phyloP scores from a whole-genome alignment of 2,329 filamentous ascomycete genomes.

The Aspergillus sp. region DNA sequence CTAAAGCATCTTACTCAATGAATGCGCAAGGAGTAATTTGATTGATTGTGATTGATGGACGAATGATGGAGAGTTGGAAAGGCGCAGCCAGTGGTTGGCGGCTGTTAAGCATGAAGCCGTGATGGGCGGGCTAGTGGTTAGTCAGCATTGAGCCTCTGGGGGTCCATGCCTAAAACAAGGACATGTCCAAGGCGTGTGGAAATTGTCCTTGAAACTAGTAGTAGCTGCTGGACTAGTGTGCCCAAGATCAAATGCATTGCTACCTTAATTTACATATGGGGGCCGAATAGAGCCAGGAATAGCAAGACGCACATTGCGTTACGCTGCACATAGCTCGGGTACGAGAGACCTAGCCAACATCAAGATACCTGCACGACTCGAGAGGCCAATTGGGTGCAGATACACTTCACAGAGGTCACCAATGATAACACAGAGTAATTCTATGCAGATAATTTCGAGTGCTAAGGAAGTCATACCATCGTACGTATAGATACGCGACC shows the following conservation, averaged over 20 bases:
- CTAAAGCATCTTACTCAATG: conserved; percentile 8
- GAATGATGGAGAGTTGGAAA: conserved; percentile 4
- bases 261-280: background rate
- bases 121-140: background rate
- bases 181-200: background rate
- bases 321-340: background rate
- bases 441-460: background rate
- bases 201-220: background rate
- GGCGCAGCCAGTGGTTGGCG: conserved; percentile 3
- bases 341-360: background rate
- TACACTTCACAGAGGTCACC: background rate
- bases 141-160: conserved; percentile 2
- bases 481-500: too few species aligned
- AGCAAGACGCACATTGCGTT: background rate
- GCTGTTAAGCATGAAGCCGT: conserved; percentile 1
- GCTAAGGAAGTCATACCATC: too few species aligned
- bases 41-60: conserved; percentile 6
- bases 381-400: background rate
- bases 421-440: background rate
- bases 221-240: background rate
- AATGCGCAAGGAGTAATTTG: conserved; percentile 5
- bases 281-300: background rate
- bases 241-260: background rate
- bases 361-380: background rate
- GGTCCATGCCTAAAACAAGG: background rate